phyloP scores from a whole-genome alignment of 164 flowering plant species.

The Umbilicus rupestris region DNA sequence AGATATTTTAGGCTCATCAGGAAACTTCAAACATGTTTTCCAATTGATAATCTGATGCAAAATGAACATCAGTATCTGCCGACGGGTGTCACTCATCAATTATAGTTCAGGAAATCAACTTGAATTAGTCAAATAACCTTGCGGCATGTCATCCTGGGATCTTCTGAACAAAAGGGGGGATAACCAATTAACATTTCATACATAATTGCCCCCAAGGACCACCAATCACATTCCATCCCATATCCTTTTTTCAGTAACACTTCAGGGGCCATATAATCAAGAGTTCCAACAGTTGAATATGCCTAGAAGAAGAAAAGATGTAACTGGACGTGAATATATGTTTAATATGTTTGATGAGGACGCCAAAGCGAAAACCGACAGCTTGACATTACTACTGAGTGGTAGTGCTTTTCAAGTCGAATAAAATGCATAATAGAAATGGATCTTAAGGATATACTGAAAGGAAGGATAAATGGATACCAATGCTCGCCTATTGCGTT shows the following conservation, averaged over 20 bases:
- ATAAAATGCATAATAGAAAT: not conserved
- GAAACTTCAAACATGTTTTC: constrained; percentile 82
- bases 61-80: constrained; percentile 12
- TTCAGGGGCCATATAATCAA: constrained; percentile 96
- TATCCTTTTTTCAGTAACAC: constrained; percentile 80
- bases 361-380: not conserved
- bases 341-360: not conserved
- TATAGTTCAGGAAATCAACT: not conserved
- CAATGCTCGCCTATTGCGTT: constrained; percentile 80
- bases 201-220: constrained; percentile 90
- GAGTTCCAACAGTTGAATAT: constrained; percentile 87
- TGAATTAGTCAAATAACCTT: constrained; percentile 36
- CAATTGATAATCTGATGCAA: constrained; percentile 69
- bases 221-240: constrained; percentile 95
- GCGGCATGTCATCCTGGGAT: constrained; percentile 76
- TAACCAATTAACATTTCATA: constrained; percentile 90
- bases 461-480: constrained; percentile 25
- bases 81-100: not conserved
- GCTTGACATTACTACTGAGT: not conserved
- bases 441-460: not conserved
- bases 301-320: constrained; percentile 38
- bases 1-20: constrained; percentile 77
- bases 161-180: constrained; percentile 91
- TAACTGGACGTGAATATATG: not conserved
- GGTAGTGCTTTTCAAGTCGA: not conserved